Evolutionary conservation across 2,329 filamentous ascomycete genomes (phyloP).

Genomic region (Aspergillus fructus): DNA sequence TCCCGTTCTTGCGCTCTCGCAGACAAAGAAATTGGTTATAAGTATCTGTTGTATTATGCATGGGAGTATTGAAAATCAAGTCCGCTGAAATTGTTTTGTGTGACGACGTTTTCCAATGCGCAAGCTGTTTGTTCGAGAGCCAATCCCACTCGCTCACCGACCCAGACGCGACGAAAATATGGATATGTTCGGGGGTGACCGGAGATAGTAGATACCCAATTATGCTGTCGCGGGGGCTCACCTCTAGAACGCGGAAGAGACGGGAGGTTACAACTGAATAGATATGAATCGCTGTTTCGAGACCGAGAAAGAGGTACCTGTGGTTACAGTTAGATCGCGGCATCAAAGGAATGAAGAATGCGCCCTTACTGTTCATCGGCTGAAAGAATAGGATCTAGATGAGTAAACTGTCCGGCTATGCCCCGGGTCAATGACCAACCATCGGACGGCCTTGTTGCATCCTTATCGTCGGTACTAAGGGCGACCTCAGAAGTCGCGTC

Average conservation of each 20-base stretch:
- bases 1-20: slow-evolving; percentile 36
- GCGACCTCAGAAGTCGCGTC: neutral
- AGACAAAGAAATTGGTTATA: slow-evolving; percentile 41
- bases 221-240: slow-evolving; percentile 50
- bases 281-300: slow-evolving; percentile 72
- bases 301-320: slow-evolving; percentile 73
- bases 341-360: neutral
- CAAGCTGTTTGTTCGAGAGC: slow-evolving; percentile 47
- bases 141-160: slow-evolving; percentile 60
- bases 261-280: slow-evolving; percentile 81
- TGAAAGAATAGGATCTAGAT: slow-evolving; percentile 58
- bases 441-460: slow-evolving; percentile 7
- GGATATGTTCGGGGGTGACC: slow-evolving; percentile 51
- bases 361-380: slow-evolving; percentile 54
- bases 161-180: slow-evolving; percentile 53
- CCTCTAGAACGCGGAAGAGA: slow-evolving; percentile 68
- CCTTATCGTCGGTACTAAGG: slow-evolving; percentile 18
- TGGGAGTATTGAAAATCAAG: slow-evolving; percentile 17
- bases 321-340: slow-evolving; percentile 6
- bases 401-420: slow-evolving; percentile 55
- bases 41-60: slow-evolving; percentile 20
- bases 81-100: slow-evolving; percentile 35
- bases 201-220: slow-evolving; percentile 54
- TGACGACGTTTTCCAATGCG: slow-evolving; percentile 44
- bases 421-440: slow-evolving; percentile 51